Evolutionary conservation across 345 rosid species (phyloP), one percentile per base, ranked within the genome.

Genomic region (Linum trigynum): DNA sequence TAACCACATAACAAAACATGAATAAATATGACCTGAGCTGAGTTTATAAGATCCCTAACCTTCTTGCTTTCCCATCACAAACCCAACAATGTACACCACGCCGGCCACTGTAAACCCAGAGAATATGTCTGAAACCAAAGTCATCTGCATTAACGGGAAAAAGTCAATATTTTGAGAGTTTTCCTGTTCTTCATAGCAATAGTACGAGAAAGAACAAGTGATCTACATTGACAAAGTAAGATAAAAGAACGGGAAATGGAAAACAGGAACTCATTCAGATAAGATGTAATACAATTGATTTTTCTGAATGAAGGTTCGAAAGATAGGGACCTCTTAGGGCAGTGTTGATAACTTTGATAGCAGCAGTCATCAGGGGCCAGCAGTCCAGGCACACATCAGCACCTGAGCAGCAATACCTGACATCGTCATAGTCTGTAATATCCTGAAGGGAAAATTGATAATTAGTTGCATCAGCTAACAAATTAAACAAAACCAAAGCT

Each of bases 21-120:
- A 55, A n/a, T 38, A 62, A 51, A n/a, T 3, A 39, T 23, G 32
- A 1, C 32, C 11, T 55, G 63, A 50, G n/a, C 9, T 41, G 3
- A 0, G 32, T 23, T 37, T 60, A 39, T 38, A 67, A 67, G 42
- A 15, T 7, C 56, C 51, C 64, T 69, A 68, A 90, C 98, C 96
- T 85, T 75, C 97, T 85, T 55, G 97, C 98, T 84, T 83, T 88
- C 53, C 82, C 82, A 78, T 92, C 97, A 78, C 94, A 92, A 77
- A 88, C 96, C 99, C 97, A 92, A 77, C 96, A 92, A 67, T 92
- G 97, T 69, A 92, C 97, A 69, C 98, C 97, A 77, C 95, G 95
- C 0, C 98, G 86, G 7, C 98, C 98, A 62, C 97, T 92, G 65
- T 75, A 92, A 64, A 84, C 97, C 97, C 98, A 92, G 61, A 92